Conservation (phyloP, 1,284 basidiomycete genomes). For the Sanguinoderma infundibulare region DNA sequence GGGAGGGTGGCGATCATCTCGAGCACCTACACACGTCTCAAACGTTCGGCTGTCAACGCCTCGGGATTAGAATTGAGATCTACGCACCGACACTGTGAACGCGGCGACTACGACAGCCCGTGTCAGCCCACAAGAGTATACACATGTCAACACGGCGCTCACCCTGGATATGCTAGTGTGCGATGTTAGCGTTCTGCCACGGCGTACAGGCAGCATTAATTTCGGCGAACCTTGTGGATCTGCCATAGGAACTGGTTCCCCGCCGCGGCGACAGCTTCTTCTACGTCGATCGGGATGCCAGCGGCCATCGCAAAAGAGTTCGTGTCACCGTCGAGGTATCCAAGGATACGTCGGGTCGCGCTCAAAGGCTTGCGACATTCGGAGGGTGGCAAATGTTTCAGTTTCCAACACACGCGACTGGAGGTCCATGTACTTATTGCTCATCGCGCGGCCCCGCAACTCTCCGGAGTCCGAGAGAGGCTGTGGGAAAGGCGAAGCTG, state of each 20-base stretch:
- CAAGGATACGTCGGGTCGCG: not conserved
- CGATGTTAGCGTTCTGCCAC: not conserved
- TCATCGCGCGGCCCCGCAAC: too few species aligned
- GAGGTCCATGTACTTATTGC: too few species aligned
- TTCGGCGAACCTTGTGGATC: not conserved
- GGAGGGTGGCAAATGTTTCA: too few species aligned
- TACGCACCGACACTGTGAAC: not conserved
- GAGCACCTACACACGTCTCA: not conserved
- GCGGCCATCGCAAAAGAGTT: not conserved
- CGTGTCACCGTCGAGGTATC: not conserved
- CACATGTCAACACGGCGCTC: not conserved
- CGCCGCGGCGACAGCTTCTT: not conserved
- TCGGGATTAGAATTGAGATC: not conserved
- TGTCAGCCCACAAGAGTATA: not conserved
- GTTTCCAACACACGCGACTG: too few species aligned
- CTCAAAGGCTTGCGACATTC: not conserved
- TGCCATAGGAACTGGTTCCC: not conserved
- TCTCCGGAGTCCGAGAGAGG: too few species aligned
- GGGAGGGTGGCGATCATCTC: slow-evolving; percentile 1
- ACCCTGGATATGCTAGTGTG: not conserved
- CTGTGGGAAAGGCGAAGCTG: too few species aligned
- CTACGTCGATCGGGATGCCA: not conserved
- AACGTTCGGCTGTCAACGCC: not conserved
- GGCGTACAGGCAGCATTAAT: not conserved
- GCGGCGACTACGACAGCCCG: not conserved